A percentile compares a stretch with the other conserved stretches of the same genome.
Conservation (phyloP, 805 yeast genomes). For the Pichia membranifaciens region DNA sequence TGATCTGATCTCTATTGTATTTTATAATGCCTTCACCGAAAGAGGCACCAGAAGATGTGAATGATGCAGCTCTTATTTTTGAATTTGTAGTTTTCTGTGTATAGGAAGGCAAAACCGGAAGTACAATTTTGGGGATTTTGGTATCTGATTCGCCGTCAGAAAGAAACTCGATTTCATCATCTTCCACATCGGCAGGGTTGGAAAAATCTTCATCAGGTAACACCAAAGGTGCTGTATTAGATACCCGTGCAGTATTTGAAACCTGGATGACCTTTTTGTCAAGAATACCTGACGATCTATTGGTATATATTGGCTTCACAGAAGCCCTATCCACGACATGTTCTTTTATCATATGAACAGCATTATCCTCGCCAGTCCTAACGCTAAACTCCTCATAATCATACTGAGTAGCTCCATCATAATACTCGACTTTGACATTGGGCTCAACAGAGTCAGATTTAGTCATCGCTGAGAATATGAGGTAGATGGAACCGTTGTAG, state of each 20-base stretch:
- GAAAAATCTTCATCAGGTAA: conserved; percentile 13
- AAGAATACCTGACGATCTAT: conserved; percentile 11
- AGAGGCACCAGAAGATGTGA: conserved; percentile 32
- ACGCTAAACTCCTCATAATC: conserved; percentile 26
- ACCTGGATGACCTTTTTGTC: conserved; percentile 21
- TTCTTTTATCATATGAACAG: conserved; percentile 21
- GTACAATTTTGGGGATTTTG: conserved; percentile 12
- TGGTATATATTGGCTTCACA: conserved; percentile 24
- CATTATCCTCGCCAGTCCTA: conserved; percentile 16
- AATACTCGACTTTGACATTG: conserved; percentile 14
- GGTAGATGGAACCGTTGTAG: conserved; percentile 24
- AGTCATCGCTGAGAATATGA: conserved; percentile 19
- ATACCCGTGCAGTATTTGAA: conserved; percentile 11
- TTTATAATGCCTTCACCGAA: conserved; percentile 34
- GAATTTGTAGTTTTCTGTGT: neutral
- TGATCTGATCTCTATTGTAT: conserved; percentile 29
- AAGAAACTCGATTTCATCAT: conserved; percentile 14
- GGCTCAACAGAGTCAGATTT: neutral
- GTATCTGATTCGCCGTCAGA: conserved; percentile 3
- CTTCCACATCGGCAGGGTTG: conserved; percentile 14
- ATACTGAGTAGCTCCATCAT: conserved; percentile 9
- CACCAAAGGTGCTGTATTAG: neutral
- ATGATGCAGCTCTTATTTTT: conserved; percentile 20
- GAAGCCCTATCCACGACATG: conserved; percentile 17
- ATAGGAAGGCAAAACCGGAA: conserved; percentile 5